Evolutionary conservation across 2,329 filamentous ascomycete species (phyloP).

Genomic region (Colletotrichum orchidophilum): DNA sequence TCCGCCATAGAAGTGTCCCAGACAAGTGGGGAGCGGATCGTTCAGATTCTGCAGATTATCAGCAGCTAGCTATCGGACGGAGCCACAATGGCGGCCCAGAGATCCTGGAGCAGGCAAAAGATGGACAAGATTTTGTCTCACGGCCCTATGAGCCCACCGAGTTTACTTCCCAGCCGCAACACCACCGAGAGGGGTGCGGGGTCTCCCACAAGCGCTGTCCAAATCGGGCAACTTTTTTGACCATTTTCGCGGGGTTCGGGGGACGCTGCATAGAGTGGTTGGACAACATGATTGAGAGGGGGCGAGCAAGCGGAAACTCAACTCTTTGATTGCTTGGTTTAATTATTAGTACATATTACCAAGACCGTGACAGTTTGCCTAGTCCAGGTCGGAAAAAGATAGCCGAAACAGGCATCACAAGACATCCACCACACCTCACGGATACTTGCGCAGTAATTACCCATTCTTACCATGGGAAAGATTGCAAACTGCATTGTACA

Average conservation of each 20-base stretch:
- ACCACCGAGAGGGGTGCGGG: neutral
- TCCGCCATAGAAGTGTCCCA: neutral
- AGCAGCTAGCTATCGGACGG: neutral
- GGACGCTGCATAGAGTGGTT: neutral
- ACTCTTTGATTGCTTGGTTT: neutral
- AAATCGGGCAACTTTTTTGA: constrained; percentile 1
- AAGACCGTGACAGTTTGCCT: neutral
- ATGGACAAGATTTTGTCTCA: neutral
- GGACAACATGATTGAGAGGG: neutral
- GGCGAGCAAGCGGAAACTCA: neutral
- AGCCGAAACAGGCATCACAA: neutral
- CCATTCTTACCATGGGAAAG: neutral
- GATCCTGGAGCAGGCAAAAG: neutral
- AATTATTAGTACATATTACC: neutral
- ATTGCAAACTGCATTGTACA: neutral
- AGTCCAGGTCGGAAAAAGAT: neutral
- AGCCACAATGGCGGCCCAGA: neutral
- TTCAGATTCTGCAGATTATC: neutral
- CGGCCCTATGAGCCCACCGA: neutral
- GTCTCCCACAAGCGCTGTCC: neutral
- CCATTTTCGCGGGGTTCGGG: constrained; percentile 9
- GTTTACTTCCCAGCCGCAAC: neutral
- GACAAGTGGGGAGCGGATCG: neutral
- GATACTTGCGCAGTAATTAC: too few species aligned
- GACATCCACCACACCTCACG: neutral